Evolutionary conservation across 257 asterid species (phyloP), one percentile per base, ranked within the genome.

Genomic region (Nicotiana knightiana): DNA sequence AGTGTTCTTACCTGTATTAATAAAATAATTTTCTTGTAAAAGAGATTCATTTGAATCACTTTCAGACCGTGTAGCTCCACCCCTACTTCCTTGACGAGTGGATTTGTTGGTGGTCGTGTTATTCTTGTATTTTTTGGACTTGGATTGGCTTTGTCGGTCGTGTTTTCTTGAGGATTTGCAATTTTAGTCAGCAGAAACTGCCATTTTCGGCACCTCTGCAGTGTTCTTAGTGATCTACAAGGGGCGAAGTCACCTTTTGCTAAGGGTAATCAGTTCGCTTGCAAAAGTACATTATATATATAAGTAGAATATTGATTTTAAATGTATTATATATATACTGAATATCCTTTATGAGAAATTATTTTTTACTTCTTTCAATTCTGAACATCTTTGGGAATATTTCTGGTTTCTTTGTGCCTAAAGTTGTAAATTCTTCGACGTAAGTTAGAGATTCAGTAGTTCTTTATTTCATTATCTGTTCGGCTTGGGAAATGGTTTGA

Each of bases 391-490:
- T 21, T 21, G 24, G 24, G 24, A 21, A 21, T 21, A 21, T 21
- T 21, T 21, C 24, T 21, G 24, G 24, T 0, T 21, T 21, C 5
- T 9, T 82, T 81, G 3, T 73, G 82, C 12, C 91, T 88, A 65
- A 82, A 86, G 48, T 86, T 79, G 55, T 92, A 82, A 39, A 88
- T 64, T 63, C 80, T 90, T 68, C 94, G 81, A 84, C 91, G 85
- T 30, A 92, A 57, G 55, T 89, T 93, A 18, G 96, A 90, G 62
- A 90, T 91, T 93, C 95, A 90, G 59, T 90, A 91, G 30, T 91
- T 90, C 39, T 91, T 90, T 12, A 91, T 90, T 83, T 91, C 93
- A 82, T 91, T 91, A 90, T 91, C 91, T 76, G 95, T 91, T 89
- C 92, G 84, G 75, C 93, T 94, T 4, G 91, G 92, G 57, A 92